These are phyloP conservation scores for Poa pratensis DNA, from an alignment of 176 grass and related monocot species.

Conservation along the genomic window DNA sequence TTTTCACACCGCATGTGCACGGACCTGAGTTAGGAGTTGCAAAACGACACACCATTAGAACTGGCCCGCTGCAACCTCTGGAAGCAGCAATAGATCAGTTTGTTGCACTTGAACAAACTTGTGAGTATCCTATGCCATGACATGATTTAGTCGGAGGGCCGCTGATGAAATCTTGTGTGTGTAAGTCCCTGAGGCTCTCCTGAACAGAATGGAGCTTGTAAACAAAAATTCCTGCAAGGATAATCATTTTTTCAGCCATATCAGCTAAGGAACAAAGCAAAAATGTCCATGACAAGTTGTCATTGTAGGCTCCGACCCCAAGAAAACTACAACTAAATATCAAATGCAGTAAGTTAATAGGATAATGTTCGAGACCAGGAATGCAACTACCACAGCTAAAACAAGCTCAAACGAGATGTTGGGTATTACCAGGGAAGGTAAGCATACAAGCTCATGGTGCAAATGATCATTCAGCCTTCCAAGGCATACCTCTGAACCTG, in stretches of 20 bases:
- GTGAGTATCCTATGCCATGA: conserved; percentile 31
- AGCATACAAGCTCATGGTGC: conserved; percentile 9
- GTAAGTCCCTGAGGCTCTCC: conserved; percentile 32
- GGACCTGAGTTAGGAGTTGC: conserved; percentile 35
- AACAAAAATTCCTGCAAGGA: background rate
- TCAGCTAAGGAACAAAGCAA: background rate
- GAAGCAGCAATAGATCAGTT: conserved; percentile 13
- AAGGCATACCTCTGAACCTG: conserved; percentile 64
- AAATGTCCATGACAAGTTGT: background rate
- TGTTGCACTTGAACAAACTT: conserved; percentile 21
- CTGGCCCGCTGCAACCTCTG: background rate
- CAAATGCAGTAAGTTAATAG: conserved; percentile 3
- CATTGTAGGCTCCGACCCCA: background rate
- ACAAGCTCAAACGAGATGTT: background rate
- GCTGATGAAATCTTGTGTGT: conserved; percentile 3
- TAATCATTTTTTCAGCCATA: background rate
- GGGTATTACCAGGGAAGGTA: conserved; percentile 44
- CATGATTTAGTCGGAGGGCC: conserved; percentile 33
- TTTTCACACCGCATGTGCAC: conserved; percentile 41
- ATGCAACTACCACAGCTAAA: conserved; percentile 32
- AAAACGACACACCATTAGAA: conserved; percentile 10
- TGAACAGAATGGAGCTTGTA: conserved; percentile 27
- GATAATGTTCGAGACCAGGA: background rate
- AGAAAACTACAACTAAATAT: background rate
- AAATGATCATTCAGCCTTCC: conserved; percentile 53